Percentiles rank a stretch among this genome's conserved stretches.
These are phyloP conservation scores for Striga asiatica DNA, from an alignment of 257 asterid genomes.

Conservation along the genomic window DNA sequence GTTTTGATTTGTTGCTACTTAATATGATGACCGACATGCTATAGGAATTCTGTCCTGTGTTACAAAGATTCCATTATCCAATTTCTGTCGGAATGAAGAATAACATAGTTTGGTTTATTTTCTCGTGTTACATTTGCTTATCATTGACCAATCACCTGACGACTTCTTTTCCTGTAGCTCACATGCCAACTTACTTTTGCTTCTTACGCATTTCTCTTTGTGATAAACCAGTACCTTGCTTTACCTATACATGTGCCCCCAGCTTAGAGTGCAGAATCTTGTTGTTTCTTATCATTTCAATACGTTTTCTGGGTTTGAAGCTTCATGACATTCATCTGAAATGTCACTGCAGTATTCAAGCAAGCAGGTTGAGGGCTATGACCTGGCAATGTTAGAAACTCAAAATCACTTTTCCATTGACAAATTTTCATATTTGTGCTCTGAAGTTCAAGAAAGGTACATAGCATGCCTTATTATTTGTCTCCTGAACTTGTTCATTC, in stretches of 20 bases:
- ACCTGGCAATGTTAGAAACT: conserved; percentile 23
- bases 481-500: neutral
- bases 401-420: conserved; percentile 26
- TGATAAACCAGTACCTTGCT: neutral
- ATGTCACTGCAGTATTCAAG: conserved; percentile 41
- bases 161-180: too few species aligned
- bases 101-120: too few species aligned
- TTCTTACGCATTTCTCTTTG: neutral
- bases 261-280: neutral
- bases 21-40: neutral
- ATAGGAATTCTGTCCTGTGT: neutral
- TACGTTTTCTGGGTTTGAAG: neutral
- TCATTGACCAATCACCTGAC: too few species aligned
- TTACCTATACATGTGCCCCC: neutral
- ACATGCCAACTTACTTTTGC: neutral
- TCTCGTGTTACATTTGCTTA: too few species aligned
- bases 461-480: conserved; percentile 7
- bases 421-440: conserved; percentile 24
- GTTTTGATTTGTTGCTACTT: neutral
- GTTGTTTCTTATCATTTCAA: neutral
- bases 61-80: neutral
- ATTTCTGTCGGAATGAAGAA: neutral
- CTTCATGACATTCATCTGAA: conserved; percentile 24
- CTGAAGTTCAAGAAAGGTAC: conserved; percentile 36
- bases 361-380: conserved; percentile 39